Evolutionary conservation across 2,329 filamentous ascomycete species (phyloP).

Genomic region (Cercospora sp.): DNA sequence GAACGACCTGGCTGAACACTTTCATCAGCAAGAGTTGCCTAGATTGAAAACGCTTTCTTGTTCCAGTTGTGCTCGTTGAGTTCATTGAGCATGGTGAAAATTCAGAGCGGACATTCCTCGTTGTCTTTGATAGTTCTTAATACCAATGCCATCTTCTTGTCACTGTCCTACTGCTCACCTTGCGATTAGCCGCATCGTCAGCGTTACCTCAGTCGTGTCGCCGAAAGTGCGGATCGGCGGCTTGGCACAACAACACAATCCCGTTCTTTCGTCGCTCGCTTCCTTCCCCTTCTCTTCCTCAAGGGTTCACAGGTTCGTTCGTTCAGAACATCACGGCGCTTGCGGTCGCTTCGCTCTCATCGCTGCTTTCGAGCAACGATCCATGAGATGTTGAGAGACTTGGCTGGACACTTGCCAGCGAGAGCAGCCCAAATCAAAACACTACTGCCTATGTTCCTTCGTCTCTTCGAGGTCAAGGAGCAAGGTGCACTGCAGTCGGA

Average conservation of each 20-base stretch:
- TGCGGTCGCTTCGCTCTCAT: not conserved
- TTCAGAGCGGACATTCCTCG: not conserved
- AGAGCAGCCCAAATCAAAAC: not conserved
- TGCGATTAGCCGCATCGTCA: not conserved
- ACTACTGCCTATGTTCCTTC: not conserved
- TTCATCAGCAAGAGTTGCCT: slow-evolving; percentile 4
- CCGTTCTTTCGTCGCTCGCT: not conserved
- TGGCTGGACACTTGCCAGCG: not conserved
- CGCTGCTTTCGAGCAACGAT: not conserved
- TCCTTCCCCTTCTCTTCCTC: not conserved
- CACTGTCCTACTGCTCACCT: too few species aligned
- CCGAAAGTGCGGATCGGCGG: not conserved
- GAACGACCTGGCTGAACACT: slow-evolving; percentile 3
- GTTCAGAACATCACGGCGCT: not conserved
- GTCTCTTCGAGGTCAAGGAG: not conserved
- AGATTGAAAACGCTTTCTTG: not conserved
- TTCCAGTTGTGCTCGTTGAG: not conserved
- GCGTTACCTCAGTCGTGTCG: too few species aligned
- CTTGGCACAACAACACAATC: not conserved
- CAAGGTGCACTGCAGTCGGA: not conserved
- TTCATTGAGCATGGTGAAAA: not conserved
- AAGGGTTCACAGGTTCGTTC: not conserved
- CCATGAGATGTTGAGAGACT: not conserved
- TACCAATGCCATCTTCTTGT: not conserved
- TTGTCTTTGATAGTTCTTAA: not conserved